Conservation (phyloP, 2,329 filamentous ascomycete genomes). For the Iodosphaeria phyllophila region DNA sequence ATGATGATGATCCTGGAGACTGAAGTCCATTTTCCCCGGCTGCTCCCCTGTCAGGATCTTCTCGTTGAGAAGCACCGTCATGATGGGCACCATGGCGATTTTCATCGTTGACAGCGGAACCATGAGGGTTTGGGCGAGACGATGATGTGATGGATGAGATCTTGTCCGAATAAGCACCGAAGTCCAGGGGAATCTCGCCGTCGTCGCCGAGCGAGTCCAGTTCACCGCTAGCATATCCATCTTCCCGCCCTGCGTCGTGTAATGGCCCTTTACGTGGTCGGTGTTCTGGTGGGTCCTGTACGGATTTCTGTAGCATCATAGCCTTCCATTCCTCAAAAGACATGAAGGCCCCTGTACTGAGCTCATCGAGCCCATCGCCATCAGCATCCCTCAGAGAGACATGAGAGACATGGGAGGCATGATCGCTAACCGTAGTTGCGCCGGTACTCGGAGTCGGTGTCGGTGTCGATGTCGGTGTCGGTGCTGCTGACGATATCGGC, state of each 20-base stretch:
- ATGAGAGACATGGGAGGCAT: no score
- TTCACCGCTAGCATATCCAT: slow-evolving; percentile 38
- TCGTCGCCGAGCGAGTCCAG: slow-evolving; percentile 74
- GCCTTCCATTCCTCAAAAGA: slow-evolving; percentile 99
- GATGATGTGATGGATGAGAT: slow-evolving; percentile 22
- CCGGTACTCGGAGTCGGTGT: slow-evolving; percentile 4
- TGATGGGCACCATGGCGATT: no score
- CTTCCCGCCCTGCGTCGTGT: slow-evolving; percentile 27
- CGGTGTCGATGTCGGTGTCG: background rate
- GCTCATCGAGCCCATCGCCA: slow-evolving; percentile 41
- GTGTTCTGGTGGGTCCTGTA: slow-evolving; percentile 52
- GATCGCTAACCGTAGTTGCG: slow-evolving; percentile 19
- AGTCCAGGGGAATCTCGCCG: slow-evolving; percentile 53
- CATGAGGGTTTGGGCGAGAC: slow-evolving; percentile 4
- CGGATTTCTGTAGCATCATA: slow-evolving; percentile 71
- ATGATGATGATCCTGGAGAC: no score
- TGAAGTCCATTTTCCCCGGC: slow-evolving; percentile 22
- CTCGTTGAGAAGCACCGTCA: no score
- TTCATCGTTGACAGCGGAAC: no score
- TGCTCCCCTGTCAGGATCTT: slow-evolving; percentile 11
- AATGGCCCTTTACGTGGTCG: slow-evolving; percentile 41
- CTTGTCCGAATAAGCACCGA: slow-evolving; percentile 28
- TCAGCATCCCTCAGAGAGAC: no score
- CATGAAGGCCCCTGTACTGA: slow-evolving; percentile 51
- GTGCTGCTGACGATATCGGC: slow-evolving; percentile 2